Percentiles rank a stretch among this genome's conserved stretches.
Conservation (phyloP, 2,329 filamentous ascomycete species). For the Stachybotrys chartarum region DNA sequence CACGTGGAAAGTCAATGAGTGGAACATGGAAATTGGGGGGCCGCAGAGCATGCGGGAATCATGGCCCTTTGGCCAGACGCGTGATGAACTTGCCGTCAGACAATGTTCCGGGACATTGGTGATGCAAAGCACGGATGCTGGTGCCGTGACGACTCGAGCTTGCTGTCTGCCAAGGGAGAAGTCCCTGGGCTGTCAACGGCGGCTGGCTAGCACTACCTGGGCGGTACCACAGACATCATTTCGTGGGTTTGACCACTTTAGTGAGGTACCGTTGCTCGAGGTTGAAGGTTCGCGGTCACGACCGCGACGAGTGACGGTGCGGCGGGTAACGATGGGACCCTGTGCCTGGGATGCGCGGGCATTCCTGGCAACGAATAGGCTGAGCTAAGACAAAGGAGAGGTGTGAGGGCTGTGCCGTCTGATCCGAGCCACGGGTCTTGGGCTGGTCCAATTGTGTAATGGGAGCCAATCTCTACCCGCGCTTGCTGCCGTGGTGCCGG, state of each 20-base stretch:
- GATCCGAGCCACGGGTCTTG: neutral
- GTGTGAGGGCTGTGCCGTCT: neutral
- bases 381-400: neutral
- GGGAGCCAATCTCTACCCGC: neutral
- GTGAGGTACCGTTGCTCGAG: too few species aligned
- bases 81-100: neutral
- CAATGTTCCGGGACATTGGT: neutral
- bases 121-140: too few species aligned
- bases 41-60: neutral
- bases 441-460: neutral
- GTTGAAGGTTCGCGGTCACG: neutral
- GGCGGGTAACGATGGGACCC: neutral
- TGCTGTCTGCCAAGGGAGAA: too few species aligned
- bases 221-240: too few species aligned
- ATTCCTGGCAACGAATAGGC: neutral
- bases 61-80: neutral
- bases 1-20: neutral
- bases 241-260: too few species aligned
- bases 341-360: neutral
- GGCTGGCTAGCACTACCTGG: too few species aligned
- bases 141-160: too few species aligned
- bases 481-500: neutral
- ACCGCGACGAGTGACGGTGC: neutral
- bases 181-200: too few species aligned
- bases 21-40: neutral